Conservation (phyloP, 1,284 basidiomycete genomes). For the Austroboletus rostrupii region DNA sequence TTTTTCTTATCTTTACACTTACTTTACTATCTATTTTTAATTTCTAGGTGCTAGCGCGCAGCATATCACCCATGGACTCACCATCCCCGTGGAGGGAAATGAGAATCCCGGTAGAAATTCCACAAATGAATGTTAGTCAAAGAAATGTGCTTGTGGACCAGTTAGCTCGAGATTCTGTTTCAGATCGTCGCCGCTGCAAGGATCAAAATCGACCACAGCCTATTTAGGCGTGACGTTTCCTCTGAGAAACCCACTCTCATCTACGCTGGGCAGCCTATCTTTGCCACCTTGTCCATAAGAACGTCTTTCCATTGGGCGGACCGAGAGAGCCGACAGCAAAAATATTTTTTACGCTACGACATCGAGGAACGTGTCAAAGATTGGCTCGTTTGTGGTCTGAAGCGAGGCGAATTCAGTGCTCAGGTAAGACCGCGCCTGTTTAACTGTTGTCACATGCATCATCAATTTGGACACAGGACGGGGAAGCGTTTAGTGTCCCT, state of each 20-base stretch:
- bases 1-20: not conserved
- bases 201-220: constrained; percentile 45
- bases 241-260: constrained; percentile 39
- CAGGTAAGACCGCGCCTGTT: constrained; percentile 37
- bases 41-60: constrained; percentile 22
- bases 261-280: constrained; percentile 78
- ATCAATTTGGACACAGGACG: constrained; percentile 44
- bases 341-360: constrained; percentile 66
- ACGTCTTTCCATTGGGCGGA: constrained; percentile 75
- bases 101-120: constrained; percentile 78
- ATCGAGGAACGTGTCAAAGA: constrained; percentile 72
- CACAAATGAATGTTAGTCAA: constrained; percentile 66
- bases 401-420: constrained; percentile 73
- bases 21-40: constrained; percentile 9
- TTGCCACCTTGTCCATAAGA: constrained; percentile 56
- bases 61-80: constrained; percentile 9
- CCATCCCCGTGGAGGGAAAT: constrained; percentile 58
- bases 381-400: constrained; percentile 80
- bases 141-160: not conserved
- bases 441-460: not conserved
- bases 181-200: constrained; percentile 72
- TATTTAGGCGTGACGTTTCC: constrained; percentile 21
- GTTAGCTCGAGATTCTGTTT: constrained; percentile 5
- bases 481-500: constrained; percentile 48
- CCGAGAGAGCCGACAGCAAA: constrained; percentile 38